These are phyloP conservation scores for Parastagonospora nodorum DNA, from an alignment of 2,329 filamentous ascomycete species.

Conservation along the genomic window DNA sequence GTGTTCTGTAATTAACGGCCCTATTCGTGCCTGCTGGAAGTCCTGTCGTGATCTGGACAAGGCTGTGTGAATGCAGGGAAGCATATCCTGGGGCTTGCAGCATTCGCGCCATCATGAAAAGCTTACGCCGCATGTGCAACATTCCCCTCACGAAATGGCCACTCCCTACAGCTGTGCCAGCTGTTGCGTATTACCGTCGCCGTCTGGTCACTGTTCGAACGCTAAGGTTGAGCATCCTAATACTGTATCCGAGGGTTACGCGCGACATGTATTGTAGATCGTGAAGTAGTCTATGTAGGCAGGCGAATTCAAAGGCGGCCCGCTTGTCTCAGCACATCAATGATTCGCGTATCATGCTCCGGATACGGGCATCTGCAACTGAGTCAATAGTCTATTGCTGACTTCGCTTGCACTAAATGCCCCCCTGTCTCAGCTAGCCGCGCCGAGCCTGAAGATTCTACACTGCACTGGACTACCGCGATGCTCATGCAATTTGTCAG, in stretches of 20 bases:
- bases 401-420: conserved; percentile 12
- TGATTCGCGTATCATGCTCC: conserved; percentile 8
- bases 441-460: conserved; percentile 8
- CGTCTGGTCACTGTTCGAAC: too few relatives aligned
- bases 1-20: background rate
- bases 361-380: conserved; percentile 16
- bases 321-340: conserved; percentile 4
- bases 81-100: conserved; percentile 5
- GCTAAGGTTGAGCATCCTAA: too few relatives aligned
- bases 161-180: background rate
- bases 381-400: conserved; percentile 26
- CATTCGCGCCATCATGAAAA: conserved; percentile 4
- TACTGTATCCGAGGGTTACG: too few relatives aligned
- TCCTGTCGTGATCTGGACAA: conserved; percentile 10
- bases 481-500: too few relatives aligned
- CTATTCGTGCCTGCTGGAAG: background rate
- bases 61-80: conserved; percentile 19
- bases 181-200: too few relatives aligned
- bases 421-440: background rate
- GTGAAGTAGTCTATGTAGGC: background rate
- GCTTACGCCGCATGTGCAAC: background rate
- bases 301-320: background rate
- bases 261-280: too few relatives aligned
- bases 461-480: too few relatives aligned
- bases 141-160: background rate